Percentiles rank a stretch among this genome's conserved stretches.
Evolutionary conservation across 1,284 basidiomycete species (phyloP).

Genomic region (Malassezia dermatis): DNA sequence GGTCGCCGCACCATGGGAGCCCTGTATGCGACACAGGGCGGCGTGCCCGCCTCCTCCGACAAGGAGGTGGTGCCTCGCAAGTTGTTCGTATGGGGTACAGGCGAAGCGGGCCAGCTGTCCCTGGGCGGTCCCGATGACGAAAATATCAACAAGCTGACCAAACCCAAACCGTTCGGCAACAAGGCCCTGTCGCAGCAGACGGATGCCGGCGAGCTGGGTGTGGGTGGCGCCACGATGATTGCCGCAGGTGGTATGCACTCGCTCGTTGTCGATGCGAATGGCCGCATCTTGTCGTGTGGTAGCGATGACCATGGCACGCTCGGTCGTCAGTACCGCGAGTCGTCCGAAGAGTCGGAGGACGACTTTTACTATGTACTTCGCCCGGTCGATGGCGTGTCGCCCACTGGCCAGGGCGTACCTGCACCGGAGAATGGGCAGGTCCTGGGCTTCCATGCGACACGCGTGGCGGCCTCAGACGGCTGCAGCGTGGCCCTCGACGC

Average conservation of each 20-base stretch:
- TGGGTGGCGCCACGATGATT: constrained; percentile 31
- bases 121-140: constrained; percentile 39
- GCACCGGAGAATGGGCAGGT: constrained; percentile 64
- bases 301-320: constrained; percentile 85
- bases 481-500: constrained; percentile 69
- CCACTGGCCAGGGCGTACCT: constrained; percentile 48
- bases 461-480: constrained; percentile 71
- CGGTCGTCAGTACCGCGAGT: constrained; percentile 55
- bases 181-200: constrained; percentile 32
- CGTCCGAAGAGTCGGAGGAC: constrained; percentile 62
- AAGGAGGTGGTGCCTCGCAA: constrained; percentile 29
- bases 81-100: constrained; percentile 45
- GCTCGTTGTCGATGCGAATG: constrained; percentile 35
- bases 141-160: constrained; percentile 43
- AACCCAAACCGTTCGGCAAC: constrained; percentile 34
- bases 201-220: constrained; percentile 31
- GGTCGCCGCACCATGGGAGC: constrained; percentile 8
- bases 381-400: constrained; percentile 58
- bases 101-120: constrained; percentile 44
- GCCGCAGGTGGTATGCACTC: constrained; percentile 46
- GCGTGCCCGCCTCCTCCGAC: constrained; percentile 11
- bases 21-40: neutral
- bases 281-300: constrained; percentile 58
- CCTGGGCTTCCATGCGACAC: constrained; percentile 63
- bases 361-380: constrained; percentile 59